Evolutionary conservation across 2,329 filamentous ascomycete species (phyloP).

Genomic region (Pseudogymnoascus sp.): DNA sequence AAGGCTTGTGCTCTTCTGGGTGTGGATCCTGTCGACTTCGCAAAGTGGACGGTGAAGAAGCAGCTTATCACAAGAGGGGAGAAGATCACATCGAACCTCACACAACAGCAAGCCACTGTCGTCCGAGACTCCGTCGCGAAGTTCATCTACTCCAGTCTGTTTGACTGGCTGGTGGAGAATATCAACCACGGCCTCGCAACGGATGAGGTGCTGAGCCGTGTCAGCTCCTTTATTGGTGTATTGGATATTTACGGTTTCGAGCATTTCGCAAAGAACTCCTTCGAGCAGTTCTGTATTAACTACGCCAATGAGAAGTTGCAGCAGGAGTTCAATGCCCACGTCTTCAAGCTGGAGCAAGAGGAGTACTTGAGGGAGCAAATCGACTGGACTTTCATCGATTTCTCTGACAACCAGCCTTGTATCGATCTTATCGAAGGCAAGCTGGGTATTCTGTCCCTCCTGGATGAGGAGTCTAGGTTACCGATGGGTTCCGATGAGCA

Average conservation of each 20-base stretch:
- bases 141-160: slow-evolving; percentile 95
- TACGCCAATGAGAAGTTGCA: slow-evolving; percentile 99
- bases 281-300: slow-evolving; percentile 99
- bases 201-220: slow-evolving; percentile 73
- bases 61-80: slow-evolving; percentile 93
- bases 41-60: slow-evolving; percentile 99
- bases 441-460: slow-evolving; percentile 79
- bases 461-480: slow-evolving; percentile 92
- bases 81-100: slow-evolving; percentile 94
- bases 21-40: slow-evolving; percentile 77
- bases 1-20: slow-evolving; percentile 79
- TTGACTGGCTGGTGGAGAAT: slow-evolving; percentile 98
- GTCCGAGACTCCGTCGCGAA: slow-evolving; percentile 97
- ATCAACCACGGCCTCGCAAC: slow-evolving; percentile 89
- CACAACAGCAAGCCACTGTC: slow-evolving; percentile 85
- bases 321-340: slow-evolving; percentile 98
- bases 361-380: slow-evolving; percentile 95
- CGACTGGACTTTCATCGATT: slow-evolving; percentile 99
- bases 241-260: slow-evolving; percentile 99
- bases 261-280: slow-evolving; percentile 98
- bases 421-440: slow-evolving; percentile 98
- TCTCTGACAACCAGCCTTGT: slow-evolving; percentile 97
- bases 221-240: slow-evolving; percentile 90
- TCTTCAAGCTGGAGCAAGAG: slow-evolving; percentile 98
- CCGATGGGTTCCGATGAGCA: slow-evolving; percentile 97